Evolutionary conservation across 768 basidiomycete species (phyloP), one percentile per base, ranked within the genome.

Genomic region (Tremella mesenterica): DNA sequence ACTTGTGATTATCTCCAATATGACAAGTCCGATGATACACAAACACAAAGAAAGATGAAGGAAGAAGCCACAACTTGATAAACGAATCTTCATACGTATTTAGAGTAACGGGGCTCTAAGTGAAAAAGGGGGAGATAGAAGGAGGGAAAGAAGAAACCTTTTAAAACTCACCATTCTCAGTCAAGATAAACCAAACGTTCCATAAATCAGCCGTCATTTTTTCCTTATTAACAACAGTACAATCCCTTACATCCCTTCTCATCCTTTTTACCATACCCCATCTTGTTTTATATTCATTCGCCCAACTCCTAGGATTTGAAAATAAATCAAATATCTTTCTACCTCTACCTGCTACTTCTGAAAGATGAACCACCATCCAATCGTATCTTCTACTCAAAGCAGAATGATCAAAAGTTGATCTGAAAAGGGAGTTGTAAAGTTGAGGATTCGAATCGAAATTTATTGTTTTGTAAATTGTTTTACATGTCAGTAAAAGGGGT

Each of bases 81-180:
- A n/a, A n/a, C n/a, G n/a, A n/a, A n/a, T n/a, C n/a, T n/a, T n/a
- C n/a, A n/a, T n/a, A n/a, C n/a, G n/a, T n/a, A n/a, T n/a, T n/a
- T n/a, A n/a, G n/a, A n/a, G n/a, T n/a, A n/a, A n/a, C n/a, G n/a
- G n/a, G n/a, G n/a, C n/a, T n/a, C n/a, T n/a, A n/a, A n/a, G n/a
- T n/a, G n/a, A n/a, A n/a, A n/a, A n/a, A n/a, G n/a, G n/a, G n/a
- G n/a, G n/a, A n/a, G n/a, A n/a, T n/a, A n/a, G n/a, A n/a, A n/a
- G n/a, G n/a, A n/a, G n/a, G n/a, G n/a, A n/a, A n/a, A n/a, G n/a
- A n/a, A n/a, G n/a, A n/a, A n/a, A n/a, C n/a, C n/a, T n/a, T n/a
- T n/a, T n/a, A n/a, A n/a, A n/a, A n/a, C 70, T 56, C 55, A 70
- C 71, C 69, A 56, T 70, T 61, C 53, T 73, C 71, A 3, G 67